phyloP scores from a whole-genome alignment of 2,329 filamentous ascomycete genomes.

The Waltergamsia citrina region DNA sequence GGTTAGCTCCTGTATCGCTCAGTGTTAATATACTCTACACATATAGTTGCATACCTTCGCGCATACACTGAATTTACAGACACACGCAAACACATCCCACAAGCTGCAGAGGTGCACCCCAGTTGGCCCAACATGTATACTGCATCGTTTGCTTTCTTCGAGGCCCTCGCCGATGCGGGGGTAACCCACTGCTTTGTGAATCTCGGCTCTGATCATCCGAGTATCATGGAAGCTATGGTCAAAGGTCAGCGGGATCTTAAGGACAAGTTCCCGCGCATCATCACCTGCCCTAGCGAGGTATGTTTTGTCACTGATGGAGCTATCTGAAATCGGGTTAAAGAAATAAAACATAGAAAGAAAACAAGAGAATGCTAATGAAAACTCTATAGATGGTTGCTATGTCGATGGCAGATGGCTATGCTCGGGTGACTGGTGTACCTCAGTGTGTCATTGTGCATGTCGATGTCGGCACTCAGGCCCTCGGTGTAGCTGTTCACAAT shows the following conservation, averaged over 20 bases:
- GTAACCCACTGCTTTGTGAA: constrained; percentile 35
- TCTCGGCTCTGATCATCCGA: constrained; percentile 63
- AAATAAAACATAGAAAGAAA: neutral
- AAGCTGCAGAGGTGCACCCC: no score
- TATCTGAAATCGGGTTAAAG: neutral
- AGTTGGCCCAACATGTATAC: constrained; percentile 2
- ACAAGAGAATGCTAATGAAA: neutral
- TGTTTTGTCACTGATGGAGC: constrained; percentile 3
- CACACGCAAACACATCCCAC: no score
- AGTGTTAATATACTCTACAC: no score
- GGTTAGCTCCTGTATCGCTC: no score
- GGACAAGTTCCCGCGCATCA: constrained; percentile 59
- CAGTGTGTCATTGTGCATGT: constrained; percentile 75
- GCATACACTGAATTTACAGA: neutral
- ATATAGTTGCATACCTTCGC: no score
- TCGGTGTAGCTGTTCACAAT: constrained; percentile 73
- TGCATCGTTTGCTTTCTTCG: constrained; percentile 4
- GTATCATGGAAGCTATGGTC: constrained; percentile 72
- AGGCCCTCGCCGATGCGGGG: constrained; percentile 3
- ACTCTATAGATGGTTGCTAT: constrained; percentile 66
- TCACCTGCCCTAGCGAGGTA: constrained; percentile 75
- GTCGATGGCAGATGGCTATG: constrained; percentile 77
- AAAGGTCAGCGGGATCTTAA: constrained; percentile 61
- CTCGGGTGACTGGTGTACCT: constrained; percentile 59
- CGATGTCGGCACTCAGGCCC: constrained; percentile 71